These are phyloP conservation scores for Gossypium rotundifolium DNA, from an alignment of 345 rosid species.

Conservation along the genomic window DNA sequence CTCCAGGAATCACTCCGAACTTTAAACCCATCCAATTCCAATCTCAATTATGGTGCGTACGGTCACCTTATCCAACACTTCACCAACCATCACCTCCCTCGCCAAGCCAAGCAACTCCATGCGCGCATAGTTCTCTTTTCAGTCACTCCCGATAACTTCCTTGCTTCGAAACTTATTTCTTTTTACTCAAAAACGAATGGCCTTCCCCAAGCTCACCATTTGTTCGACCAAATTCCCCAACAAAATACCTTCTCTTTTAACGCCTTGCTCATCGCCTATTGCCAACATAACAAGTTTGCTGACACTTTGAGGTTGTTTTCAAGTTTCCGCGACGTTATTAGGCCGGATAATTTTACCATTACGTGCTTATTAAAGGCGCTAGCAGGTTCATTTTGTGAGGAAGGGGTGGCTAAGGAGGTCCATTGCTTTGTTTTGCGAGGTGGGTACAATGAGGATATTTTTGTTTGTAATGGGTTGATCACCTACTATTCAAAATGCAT, in stretches of 20 bases:
- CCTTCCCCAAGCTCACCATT: constrained; percentile 41
- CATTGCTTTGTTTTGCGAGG: constrained; percentile 49
- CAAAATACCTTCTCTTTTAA: constrained; percentile 61
- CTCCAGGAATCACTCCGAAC: constrained; percentile 29
- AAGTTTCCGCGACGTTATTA: constrained; percentile 5
- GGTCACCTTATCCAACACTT: constrained; percentile 62
- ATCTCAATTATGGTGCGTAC: constrained; percentile 48
- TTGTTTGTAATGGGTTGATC: constrained; percentile 62
- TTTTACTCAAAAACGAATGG: constrained; percentile 38
- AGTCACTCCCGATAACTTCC: constrained; percentile 55
- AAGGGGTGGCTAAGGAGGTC: constrained; percentile 44
- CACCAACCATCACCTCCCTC: constrained; percentile 44
- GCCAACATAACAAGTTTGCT: constrained; percentile 40
- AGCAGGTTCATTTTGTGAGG: constrained; percentile 29
- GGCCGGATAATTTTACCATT: constrained; percentile 51
- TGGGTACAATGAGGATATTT: constrained; percentile 47
- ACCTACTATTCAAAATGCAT: constrained; percentile 56
- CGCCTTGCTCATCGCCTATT: constrained; percentile 63
- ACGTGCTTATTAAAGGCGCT: constrained; percentile 59
- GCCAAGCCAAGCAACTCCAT: constrained; percentile 73
- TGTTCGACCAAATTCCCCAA: constrained; percentile 63
- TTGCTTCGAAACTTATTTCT: constrained; percentile 61
- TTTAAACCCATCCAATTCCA: constrained; percentile 17
- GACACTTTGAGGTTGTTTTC: constrained; percentile 50
- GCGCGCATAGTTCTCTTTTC: constrained; percentile 53